Evolutionary conservation across 495 filamentous ascomycete species (phyloP).

Genomic region (Penicillium egyptiacum): DNA sequence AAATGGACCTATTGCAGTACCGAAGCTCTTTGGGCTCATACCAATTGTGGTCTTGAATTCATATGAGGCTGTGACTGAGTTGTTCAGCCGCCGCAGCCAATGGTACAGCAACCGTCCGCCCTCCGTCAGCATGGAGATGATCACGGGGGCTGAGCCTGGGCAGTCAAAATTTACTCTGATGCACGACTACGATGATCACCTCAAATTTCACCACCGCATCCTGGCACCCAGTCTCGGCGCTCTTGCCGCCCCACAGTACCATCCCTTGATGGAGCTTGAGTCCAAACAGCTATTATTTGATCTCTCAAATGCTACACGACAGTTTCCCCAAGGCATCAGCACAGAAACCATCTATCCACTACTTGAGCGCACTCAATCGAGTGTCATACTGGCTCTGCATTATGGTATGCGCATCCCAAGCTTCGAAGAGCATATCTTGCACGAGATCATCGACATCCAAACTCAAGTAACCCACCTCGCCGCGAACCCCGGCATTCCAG

Average conservation of each 20-base stretch:
- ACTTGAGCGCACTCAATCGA: constrained; percentile 32
- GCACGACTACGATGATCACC: constrained; percentile 34
- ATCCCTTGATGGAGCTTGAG: constrained; percentile 33
- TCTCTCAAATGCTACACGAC: constrained; percentile 5
- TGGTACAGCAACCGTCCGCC: constrained; percentile 37
- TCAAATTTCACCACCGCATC: constrained; percentile 34
- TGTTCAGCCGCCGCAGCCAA: constrained; percentile 36
- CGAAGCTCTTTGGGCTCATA: constrained; percentile 31
- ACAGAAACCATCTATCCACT: constrained; percentile 25
- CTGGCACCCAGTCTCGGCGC: constrained; percentile 28
- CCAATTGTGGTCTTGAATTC: constrained; percentile 34
- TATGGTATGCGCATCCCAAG: constrained; percentile 37
- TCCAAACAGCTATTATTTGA: constrained; percentile 30
- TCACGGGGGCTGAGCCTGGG: constrained; percentile 26
- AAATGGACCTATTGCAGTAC: constrained; percentile 29
- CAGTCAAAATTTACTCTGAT: constrained; percentile 31
- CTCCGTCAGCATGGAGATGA: constrained; percentile 38
- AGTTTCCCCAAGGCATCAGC: constrained; percentile 11
- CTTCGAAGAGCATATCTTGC: constrained; percentile 29
- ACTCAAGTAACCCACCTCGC: constrained; percentile 28
- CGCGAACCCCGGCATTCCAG: constrained; percentile 31
- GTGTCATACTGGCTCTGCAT: constrained; percentile 33
- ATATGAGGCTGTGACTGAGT: constrained; percentile 29
- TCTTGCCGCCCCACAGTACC: constrained; percentile 20
- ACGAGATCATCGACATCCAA: constrained; percentile 28